Evolutionary conservation across 169 alveolate genomes (phyloP), one percentile per base, ranked within the genome.

Genomic region (Cryptosporidium bovis): DNA sequence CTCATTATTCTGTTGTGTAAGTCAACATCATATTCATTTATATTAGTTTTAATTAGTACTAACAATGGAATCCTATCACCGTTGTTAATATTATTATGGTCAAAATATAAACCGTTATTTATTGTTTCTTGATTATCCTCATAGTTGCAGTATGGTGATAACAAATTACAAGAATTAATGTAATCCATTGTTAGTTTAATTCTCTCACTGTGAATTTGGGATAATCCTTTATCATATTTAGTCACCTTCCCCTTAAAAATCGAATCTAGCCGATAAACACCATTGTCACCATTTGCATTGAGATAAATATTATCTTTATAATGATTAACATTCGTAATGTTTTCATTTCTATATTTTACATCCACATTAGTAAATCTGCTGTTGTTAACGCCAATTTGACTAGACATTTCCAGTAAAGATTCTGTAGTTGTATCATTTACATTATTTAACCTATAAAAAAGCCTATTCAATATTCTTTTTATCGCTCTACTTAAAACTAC

Each of bases 181-280:
- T 77, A 77, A 36, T 77, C 87, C 29, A 64, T 56, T 10, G 87
- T 77, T 13, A 77, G 64, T 6, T 62, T 77, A 44, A 77, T 60
- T 31, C 44, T 56, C 10, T 77, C 69, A 24, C 24, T 46, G 27
- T 24, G 64, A 16, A 44, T 60, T 27, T 77, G 87, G 7, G 77
- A 60, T 2, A 77, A 48, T n/a, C 87, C 87, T 27, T 62, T 77
- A 16, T 46, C 64, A 60, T 44, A 77, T 13, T 18, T 44, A 33
- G 16, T 60, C 31, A 66, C 33, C 18, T 55, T 18, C 8, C 62
- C 18, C 27, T 15, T 29, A 34, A 15, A 66, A 10, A 66, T 7
- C 7, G 58, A 27, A 66, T 66, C 44, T 46, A 31, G 1, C 48
- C 1, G 48, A 40, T 40, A 40, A 40, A 40, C 1, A 6, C 40